Evolutionary conservation across 2,329 filamentous ascomycete genomes (phyloP).

Genomic region (Cercospora sp.): DNA sequence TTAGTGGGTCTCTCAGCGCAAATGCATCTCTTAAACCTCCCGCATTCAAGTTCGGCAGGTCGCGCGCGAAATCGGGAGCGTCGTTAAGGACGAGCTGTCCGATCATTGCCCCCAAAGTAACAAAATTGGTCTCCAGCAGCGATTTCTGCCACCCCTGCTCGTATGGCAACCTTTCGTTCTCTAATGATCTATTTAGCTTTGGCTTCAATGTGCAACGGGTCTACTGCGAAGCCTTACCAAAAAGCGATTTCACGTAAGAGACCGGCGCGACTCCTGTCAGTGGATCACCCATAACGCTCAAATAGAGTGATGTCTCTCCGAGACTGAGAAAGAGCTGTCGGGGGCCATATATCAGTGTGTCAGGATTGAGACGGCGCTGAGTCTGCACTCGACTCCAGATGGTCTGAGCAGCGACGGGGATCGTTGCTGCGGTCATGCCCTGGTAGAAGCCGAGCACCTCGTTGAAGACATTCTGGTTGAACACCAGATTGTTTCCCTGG

Average conservation of each 20-base stretch:
- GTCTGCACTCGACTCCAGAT: background rate
- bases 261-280: slow-evolving; percentile 16
- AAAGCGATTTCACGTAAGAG: slow-evolving; percentile 21
- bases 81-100: background rate
- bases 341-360: slow-evolving; percentile 13
- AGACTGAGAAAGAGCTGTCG: slow-evolving; percentile 12
- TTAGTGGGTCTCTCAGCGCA: background rate
- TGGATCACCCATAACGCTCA: slow-evolving; percentile 17
- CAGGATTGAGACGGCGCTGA: slow-evolving; percentile 1
- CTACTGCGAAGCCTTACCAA: slow-evolving; percentile 16
- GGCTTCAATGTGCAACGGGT: background rate
- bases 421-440: background rate
- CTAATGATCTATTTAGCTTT: background rate
- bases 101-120: background rate
- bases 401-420: background rate
- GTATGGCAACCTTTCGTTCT: background rate
- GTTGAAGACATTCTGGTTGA: background rate
- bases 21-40: background rate
- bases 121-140: background rate
- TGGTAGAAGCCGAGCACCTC: background rate
- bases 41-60: background rate
- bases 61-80: background rate
- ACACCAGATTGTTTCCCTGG: slow-evolving; percentile 24
- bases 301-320: slow-evolving; percentile 17
- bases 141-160: background rate